phyloP scores from a whole-genome alignment of 768 basidiomycete genomes.

The Tylopilus intermedius region DNA sequence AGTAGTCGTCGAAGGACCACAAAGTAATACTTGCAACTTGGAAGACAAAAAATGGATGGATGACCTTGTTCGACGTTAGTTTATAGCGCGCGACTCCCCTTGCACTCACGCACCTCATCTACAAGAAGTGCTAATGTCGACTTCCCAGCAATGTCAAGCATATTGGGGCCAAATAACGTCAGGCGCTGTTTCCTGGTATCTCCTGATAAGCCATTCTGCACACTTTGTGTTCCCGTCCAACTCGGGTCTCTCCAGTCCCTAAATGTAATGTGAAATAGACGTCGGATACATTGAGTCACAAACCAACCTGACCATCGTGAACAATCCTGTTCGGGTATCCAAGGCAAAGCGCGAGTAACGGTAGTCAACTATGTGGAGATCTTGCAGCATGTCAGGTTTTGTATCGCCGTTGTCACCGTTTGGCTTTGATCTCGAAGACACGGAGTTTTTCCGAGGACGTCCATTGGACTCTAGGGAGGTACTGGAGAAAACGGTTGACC shows the following conservation, averaged over 20 bases:
- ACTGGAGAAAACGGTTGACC: constrained; percentile 73
- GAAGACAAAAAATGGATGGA: constrained; percentile 98
- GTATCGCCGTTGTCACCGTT: constrained; percentile 33
- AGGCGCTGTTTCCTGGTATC: constrained; percentile 57
- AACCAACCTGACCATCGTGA: constrained; percentile 71
- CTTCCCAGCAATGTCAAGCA: constrained; percentile 88
- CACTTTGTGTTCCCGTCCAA: constrained; percentile 58
- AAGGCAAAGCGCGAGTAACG: constrained; percentile 88
- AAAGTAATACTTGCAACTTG: constrained; percentile 92
- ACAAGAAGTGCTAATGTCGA: constrained; percentile 70
- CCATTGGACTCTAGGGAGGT: constrained; percentile 29
- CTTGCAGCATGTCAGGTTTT: constrained; percentile 38
- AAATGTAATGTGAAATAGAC: constrained; percentile 5
- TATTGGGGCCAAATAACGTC: constrained; percentile 75
- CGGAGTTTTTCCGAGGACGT: constrained; percentile 15
- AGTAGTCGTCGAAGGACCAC: constrained; percentile 95
- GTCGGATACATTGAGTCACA: background rate
- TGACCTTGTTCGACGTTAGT: constrained; percentile 46
- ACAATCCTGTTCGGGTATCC: constrained; percentile 78
- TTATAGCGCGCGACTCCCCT: background rate
- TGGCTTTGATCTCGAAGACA: constrained; percentile 26
- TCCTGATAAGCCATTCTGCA: constrained; percentile 61
- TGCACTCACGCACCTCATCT: constrained; percentile 67
- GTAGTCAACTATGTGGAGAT: constrained; percentile 76
- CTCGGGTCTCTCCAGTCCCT: constrained; percentile 89